Evolutionary conservation across 345 rosid species (phyloP).

Genomic region (Alliaria petiolata): DNA sequence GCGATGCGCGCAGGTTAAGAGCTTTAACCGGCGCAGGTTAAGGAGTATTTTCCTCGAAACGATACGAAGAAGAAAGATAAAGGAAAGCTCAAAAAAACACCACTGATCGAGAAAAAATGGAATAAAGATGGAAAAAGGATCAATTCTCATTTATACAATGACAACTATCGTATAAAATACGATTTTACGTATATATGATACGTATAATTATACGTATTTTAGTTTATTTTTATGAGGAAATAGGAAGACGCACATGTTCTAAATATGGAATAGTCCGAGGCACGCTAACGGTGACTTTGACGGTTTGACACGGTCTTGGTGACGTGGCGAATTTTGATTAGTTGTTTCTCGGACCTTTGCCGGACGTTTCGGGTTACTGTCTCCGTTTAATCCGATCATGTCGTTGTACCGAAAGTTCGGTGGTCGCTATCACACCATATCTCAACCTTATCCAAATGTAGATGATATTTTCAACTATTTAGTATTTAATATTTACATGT

Average conservation of each 20-base stretch:
- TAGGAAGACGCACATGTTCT: slow-evolving; percentile 12
- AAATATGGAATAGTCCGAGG: slow-evolving; percentile 17
- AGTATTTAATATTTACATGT: background rate
- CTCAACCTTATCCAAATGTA: slow-evolving; percentile 28
- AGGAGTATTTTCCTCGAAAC: background rate
- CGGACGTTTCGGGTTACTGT: slow-evolving; percentile 18
- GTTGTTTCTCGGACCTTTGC: background rate
- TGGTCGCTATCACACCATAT: slow-evolving; percentile 29
- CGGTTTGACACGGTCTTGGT: slow-evolving; percentile 19
- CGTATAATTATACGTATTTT: slow-evolving; percentile 16
- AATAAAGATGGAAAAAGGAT: slow-evolving; percentile 12
- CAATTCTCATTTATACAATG: slow-evolving; percentile 5
- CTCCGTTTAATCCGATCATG: slow-evolving; percentile 1
- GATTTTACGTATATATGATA: background rate
- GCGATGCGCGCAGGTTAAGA: slow-evolving; percentile 6
- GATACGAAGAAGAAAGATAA: background rate
- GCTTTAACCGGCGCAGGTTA: slow-evolving; percentile 10
- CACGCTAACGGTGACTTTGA: slow-evolving; percentile 30
- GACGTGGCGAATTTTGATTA: background rate
- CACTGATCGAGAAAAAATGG: slow-evolving; percentile 15
- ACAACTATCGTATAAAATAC: slow-evolving; percentile 14
- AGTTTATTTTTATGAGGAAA: background rate
- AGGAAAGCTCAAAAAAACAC: background rate
- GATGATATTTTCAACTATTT: background rate
- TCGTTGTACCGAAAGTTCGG: slow-evolving; percentile 27